Evolutionary conservation across 345 rosid species (phyloP), one percentile per base, ranked within the genome.

Genomic region (Draba incana): DNA sequence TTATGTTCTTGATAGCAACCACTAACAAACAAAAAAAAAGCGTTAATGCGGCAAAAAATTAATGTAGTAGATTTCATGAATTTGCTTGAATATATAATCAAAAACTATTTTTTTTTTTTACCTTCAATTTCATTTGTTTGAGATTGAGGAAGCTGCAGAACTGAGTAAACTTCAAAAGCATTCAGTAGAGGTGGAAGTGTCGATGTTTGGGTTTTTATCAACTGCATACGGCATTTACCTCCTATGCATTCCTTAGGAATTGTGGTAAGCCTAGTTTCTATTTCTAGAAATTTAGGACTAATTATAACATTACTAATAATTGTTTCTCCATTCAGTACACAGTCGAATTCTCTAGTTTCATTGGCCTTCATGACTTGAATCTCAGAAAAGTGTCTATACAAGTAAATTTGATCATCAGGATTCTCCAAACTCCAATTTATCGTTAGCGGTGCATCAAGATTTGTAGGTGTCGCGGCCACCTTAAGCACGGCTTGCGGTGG

Each of bases 1-100:
- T 81, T 39, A 81, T 80, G 13, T 49, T 72, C 10, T 5, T 75
- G 4, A 81, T 81, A 0, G 90, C 83, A 56, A 77, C 79, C 68
- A 64, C 88, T 85, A 14, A 24, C 31, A 8, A 10, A 31, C 6
- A 33, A 35, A 2, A 47, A 47, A 2, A 8, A 15, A 63, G 42
- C 43, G 46, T 20, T 0, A 0, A 46, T 10, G 2, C 0, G 3
- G 3, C 0, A 20, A 12, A 8, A 33, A 16, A 9, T 54, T 6
- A 37, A 46, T 57, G 3, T 20, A 12, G 2, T 35, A 23, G 42
- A 28, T n/a, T 2, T 10, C 37, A 49, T 24, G 14, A 6, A 23
- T 23, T 11, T 47, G 20, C 31, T 30, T 16, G 7, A 10, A 42
- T 25, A 4, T 14, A 44, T 27, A 28, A 11, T 30, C 14, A 27